Percentiles rank a stretch among this genome's conserved stretches.
phyloP scores from a whole-genome alignment of 768 basidiomycete species.

The Leccinum uliginosum region DNA sequence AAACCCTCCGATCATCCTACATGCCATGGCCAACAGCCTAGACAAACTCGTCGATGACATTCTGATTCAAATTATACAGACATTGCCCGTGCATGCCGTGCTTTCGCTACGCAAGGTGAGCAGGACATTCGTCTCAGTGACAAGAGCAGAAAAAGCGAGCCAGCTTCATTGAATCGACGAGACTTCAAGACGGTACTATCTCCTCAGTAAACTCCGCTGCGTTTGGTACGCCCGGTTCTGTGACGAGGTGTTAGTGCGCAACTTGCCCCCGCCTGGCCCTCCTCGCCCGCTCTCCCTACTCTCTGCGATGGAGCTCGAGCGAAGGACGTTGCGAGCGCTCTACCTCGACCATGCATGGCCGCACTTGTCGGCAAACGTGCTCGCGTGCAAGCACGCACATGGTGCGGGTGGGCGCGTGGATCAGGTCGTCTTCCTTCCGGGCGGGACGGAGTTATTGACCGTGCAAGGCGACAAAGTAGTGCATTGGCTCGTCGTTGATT shows the following conservation, averaged over 20 bases:
- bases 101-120: constrained; percentile 24
- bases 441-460: constrained; percentile 25
- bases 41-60: constrained; percentile 28
- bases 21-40: constrained; percentile 7
- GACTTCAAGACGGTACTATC: constrained; percentile 28
- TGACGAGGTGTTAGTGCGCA: constrained; percentile 18
- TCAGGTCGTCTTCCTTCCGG: constrained; percentile 25
- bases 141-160: background rate
- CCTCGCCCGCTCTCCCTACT: constrained; percentile 8
- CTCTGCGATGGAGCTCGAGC: constrained; percentile 22
- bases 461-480: constrained; percentile 23
- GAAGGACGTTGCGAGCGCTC: constrained; percentile 27
- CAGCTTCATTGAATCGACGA: constrained; percentile 3
- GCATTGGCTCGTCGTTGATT: constrained; percentile 21
- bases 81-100: constrained; percentile 11
- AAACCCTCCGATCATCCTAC: background rate
- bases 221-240: constrained; percentile 23
- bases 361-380: constrained; percentile 9
- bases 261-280: constrained; percentile 21
- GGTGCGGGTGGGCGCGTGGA: constrained; percentile 10
- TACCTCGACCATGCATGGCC: constrained; percentile 23
- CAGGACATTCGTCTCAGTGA: background rate
- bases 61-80: constrained; percentile 18
- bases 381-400: constrained; percentile 6
- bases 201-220: constrained; percentile 22